phyloP scores from a whole-genome alignment of 2,329 filamentous ascomycete genomes.

The Calonectria henricotiae region DNA sequence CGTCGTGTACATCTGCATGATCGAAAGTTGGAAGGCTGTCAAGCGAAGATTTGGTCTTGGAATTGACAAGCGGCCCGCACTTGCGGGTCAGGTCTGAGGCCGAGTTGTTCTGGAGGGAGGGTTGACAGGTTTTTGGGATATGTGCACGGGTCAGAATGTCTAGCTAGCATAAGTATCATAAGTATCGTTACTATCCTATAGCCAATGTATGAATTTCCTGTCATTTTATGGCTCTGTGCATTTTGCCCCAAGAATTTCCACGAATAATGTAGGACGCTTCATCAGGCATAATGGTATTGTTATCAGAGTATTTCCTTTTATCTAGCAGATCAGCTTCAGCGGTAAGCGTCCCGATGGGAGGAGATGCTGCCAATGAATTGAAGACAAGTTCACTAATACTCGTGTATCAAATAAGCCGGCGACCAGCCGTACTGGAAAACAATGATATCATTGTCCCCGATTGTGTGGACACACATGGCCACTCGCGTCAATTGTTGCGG shows the following conservation, averaged over 20 bases:
- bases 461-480: not conserved
- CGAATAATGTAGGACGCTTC: not conserved
- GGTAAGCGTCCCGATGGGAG: not conserved
- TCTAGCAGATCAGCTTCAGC: not conserved
- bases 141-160: slow-evolving; percentile 50
- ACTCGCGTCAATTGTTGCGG: slow-evolving; percentile 1
- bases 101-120: slow-evolving; percentile 27
- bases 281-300: not conserved
- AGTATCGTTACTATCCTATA: slow-evolving; percentile 53
- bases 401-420: not conserved
- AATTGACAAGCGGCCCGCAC: slow-evolving; percentile 48
- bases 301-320: not conserved
- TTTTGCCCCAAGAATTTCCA: not conserved
- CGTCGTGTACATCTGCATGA: slow-evolving; percentile 73
- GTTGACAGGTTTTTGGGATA: slow-evolving; percentile 55
- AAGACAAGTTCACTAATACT: not conserved
- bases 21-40: slow-evolving; percentile 80
- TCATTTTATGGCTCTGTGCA: slow-evolving; percentile 33
- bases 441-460: slow-evolving; percentile 4
- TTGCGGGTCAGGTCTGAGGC: slow-evolving; percentile 46
- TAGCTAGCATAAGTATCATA: slow-evolving; percentile 51
- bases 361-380: not conserved
- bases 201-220: slow-evolving; percentile 52
- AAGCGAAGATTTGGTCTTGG: slow-evolving; percentile 70
- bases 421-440: not conserved